These are phyloP conservation scores for Fusarium haematococcum DNA, from an alignment of 2,329 filamentous ascomycete species.

Conservation along the genomic window DNA sequence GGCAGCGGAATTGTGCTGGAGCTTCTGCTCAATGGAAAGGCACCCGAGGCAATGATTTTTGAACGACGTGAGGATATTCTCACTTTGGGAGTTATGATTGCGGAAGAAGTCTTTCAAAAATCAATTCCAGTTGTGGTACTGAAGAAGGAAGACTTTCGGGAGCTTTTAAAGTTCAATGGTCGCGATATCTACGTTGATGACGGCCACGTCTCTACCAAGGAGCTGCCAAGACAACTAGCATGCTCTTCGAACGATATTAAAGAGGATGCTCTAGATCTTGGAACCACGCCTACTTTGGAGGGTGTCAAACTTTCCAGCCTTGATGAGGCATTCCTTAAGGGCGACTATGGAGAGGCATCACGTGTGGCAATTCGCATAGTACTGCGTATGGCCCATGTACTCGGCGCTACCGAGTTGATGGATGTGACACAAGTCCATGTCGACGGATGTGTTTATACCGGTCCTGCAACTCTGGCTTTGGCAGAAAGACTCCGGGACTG, in stretches of 20 bases:
- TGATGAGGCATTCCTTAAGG: conserved; percentile 43
- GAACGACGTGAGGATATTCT: conserved; percentile 56
- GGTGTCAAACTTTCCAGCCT: conserved; percentile 1
- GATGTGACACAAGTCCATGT: conserved; percentile 48
- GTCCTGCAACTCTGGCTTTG: conserved; percentile 52
- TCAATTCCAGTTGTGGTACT: conserved; percentile 55
- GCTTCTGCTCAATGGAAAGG: conserved; percentile 53
- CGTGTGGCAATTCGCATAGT: conserved; percentile 54
- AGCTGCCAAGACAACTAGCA: background rate
- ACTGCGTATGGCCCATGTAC: conserved; percentile 50
- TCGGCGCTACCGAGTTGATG: conserved; percentile 49
- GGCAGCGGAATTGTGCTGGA: conserved; percentile 60
- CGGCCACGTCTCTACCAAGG: conserved; percentile 2
- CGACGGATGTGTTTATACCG: conserved; percentile 53
- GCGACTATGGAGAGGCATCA: conserved; percentile 48
- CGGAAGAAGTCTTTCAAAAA: conserved; percentile 53
- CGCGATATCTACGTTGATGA: conserved; percentile 17
- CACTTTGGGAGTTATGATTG: conserved; percentile 58
- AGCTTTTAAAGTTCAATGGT: conserved; percentile 13
- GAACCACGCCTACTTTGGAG: conserved; percentile 6
- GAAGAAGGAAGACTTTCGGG: conserved; percentile 20
- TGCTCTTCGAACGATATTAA: background rate
- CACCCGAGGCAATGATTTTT: conserved; percentile 56
- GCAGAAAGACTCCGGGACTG: conserved; percentile 49
- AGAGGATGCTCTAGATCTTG: conserved; percentile 7